Percentiles rank a stretch among this genome's conserved stretches.
These are phyloP conservation scores for Rachicladosporium sp. DNA, from an alignment of 2,329 filamentous ascomycete species.

Conservation along the genomic window DNA sequence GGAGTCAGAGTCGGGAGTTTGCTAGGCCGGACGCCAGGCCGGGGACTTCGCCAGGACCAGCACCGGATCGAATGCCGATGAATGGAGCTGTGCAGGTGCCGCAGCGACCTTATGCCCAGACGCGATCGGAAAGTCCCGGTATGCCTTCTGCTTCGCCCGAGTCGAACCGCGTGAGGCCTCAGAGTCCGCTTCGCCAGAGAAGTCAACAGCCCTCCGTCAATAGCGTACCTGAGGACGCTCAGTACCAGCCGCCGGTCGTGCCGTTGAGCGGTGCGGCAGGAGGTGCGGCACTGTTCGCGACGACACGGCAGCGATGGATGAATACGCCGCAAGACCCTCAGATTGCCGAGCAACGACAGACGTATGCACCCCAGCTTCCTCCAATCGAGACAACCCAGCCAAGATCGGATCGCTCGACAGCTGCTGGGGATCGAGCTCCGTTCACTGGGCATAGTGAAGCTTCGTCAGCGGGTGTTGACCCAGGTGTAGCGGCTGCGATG, in stretches of 20 bases:
- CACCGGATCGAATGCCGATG: constrained; percentile 1
- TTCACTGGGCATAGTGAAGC: constrained; percentile 9
- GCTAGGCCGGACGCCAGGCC: constrained; percentile 12
- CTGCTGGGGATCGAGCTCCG: constrained; percentile 7
- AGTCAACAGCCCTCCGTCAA: constrained; percentile 2
- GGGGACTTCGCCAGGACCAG: constrained; percentile 16
- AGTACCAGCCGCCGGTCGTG: constrained; percentile 1
- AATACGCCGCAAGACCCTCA: constrained; percentile 1
- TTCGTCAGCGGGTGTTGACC: constrained; percentile 13
- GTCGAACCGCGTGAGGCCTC: constrained; percentile 5
- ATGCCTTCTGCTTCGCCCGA: constrained; percentile 2
- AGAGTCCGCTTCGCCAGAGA: constrained; percentile 12
- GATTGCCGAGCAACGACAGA: background rate
- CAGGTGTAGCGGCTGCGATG: constrained; percentile 13
- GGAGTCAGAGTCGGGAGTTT: constrained; percentile 17
- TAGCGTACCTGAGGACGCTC: background rate
- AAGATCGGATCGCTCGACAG: background rate
- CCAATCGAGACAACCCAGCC: constrained; percentile 7
- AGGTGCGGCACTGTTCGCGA: constrained; percentile 3
- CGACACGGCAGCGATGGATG: constrained; percentile 4
- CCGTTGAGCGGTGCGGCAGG: constrained; percentile 3
- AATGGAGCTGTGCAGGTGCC: background rate
- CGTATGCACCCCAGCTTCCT: constrained; percentile 5
- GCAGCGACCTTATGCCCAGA: constrained; percentile 4
- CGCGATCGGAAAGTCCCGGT: constrained; percentile 9